Percentiles rank a stretch among this genome's conserved stretches.
These are phyloP conservation scores for Penicillium soppii DNA, from an alignment of 495 filamentous ascomycete genomes.

Conservation along the genomic window DNA sequence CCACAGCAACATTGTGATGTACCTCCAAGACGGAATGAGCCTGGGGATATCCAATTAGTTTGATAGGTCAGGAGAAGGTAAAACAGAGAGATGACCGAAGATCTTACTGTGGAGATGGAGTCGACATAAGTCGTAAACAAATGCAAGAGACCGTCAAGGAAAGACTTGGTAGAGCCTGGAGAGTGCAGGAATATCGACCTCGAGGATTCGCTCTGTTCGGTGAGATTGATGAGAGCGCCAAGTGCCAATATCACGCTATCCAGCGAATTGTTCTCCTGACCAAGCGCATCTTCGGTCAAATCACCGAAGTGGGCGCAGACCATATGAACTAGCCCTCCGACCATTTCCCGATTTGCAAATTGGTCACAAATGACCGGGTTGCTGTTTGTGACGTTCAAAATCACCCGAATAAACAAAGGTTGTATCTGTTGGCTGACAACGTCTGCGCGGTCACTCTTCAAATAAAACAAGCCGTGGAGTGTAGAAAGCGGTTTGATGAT, in stretches of 20 bases:
- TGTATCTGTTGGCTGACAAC: conserved; percentile 20
- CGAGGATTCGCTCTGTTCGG: conserved; percentile 66
- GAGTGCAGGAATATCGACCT: conserved; percentile 38
- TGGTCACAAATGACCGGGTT: conserved; percentile 62
- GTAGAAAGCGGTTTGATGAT: conserved; percentile 27
- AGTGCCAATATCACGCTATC: conserved; percentile 77
- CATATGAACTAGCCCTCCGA: conserved; percentile 56
- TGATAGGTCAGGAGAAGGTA: background rate
- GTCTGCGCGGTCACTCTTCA: conserved; percentile 5
- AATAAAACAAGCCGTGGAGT: conserved; percentile 28
- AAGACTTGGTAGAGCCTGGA: conserved; percentile 16
- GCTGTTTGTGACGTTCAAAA: conserved; percentile 87
- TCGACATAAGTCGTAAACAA: conserved; percentile 41
- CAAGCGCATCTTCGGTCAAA: conserved; percentile 38
- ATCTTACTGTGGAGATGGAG: conserved; percentile 47
- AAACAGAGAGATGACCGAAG: background rate
- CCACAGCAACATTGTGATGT: conserved; percentile 84
- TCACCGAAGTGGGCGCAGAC: conserved; percentile 39
- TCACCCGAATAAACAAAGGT: conserved; percentile 60
- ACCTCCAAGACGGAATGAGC: conserved; percentile 81
- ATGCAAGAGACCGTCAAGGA: conserved; percentile 43
- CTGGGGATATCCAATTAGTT: conserved; percentile 39
- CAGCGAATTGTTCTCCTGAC: conserved; percentile 50
- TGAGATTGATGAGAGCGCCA: conserved; percentile 86
- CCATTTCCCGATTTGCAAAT: conserved; percentile 58